A percentile compares a stretch with the other conserved stretches of the same genome.
phyloP scores from a whole-genome alignment of 768 basidiomycete species.

The Crassisporium funariophilum region DNA sequence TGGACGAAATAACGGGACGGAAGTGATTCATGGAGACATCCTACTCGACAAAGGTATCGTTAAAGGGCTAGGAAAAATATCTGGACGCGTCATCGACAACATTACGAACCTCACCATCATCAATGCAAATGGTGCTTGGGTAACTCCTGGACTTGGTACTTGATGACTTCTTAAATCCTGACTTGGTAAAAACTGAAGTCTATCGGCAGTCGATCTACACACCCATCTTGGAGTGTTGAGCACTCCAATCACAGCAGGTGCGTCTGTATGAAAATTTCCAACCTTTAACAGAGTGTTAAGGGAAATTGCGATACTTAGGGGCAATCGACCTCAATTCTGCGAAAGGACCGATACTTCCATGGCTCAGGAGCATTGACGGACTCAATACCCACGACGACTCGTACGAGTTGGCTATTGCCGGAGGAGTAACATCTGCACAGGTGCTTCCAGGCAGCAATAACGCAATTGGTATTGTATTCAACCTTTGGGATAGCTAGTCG shows the following conservation, averaged over 20 bases:
- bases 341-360: conserved; percentile 72
- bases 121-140: conserved; percentile 66
- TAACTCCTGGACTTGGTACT: conserved; percentile 67
- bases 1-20: conserved; percentile 55
- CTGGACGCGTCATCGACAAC: conserved; percentile 36
- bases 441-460: conserved; percentile 78
- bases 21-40: conserved; percentile 62
- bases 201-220: conserved; percentile 62
- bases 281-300: neutral
- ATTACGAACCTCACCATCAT: conserved; percentile 51
- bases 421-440: conserved; percentile 86
- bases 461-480: conserved; percentile 57
- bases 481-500: neutral
- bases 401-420: conserved; percentile 73
- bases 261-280: conserved; percentile 5
- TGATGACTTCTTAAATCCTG: conserved; percentile 15
- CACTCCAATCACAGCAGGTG: conserved; percentile 55
- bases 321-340: conserved; percentile 63
- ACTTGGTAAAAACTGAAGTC: conserved; percentile 7
- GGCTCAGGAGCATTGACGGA: conserved; percentile 81
- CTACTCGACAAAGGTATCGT: conserved; percentile 69
- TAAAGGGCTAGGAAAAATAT: conserved; percentile 57
- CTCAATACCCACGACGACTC: conserved; percentile 86
- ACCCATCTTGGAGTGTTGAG: conserved; percentile 80
- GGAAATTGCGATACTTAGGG: conserved; percentile 27